Conservation (phyloP, 2,329 filamentous ascomycete genomes). For the Neonectria neomacrospora region DNA sequence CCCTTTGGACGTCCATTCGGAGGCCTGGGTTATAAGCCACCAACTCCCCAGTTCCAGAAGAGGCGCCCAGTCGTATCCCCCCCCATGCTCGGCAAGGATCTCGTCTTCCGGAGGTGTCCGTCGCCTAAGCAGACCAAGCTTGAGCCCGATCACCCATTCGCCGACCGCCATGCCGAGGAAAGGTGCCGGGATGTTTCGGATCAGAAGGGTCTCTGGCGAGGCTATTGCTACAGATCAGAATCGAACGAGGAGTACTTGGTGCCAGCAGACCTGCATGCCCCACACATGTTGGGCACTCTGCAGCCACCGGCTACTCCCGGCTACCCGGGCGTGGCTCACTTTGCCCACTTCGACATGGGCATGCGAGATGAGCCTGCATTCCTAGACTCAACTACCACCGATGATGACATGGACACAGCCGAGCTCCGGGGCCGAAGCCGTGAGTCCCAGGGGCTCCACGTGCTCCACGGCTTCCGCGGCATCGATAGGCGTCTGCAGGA, state of each 20-base stretch:
- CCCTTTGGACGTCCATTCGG: constrained; percentile 59
- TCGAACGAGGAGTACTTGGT: constrained; percentile 53
- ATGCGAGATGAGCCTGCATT: constrained; percentile 53
- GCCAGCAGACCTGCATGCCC: constrained; percentile 57
- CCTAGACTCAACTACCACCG: constrained; percentile 40
- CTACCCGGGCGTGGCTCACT: constrained; percentile 47
- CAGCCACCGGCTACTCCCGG: constrained; percentile 53
- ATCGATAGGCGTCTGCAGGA: constrained; percentile 62
- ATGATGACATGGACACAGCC: constrained; percentile 30
- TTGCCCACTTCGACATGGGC: constrained; percentile 25
- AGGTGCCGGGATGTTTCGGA: constrained; percentile 65
- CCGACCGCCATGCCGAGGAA: constrained; percentile 59
- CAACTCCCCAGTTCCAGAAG: constrained; percentile 52
- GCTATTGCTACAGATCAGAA: constrained; percentile 68
- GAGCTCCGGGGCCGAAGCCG: constrained; percentile 45
- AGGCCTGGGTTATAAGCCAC: constrained; percentile 50
- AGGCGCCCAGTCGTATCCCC: constrained; percentile 71
- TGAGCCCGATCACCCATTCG: constrained; percentile 77
- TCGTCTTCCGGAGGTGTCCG: constrained; percentile 81
- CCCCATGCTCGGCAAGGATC: constrained; percentile 87
- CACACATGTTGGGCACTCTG: constrained; percentile 63
- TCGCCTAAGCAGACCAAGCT: constrained; percentile 88
- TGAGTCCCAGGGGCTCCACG: constrained; percentile 58
- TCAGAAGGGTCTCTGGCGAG: constrained; percentile 78
- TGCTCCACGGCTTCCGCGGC: constrained; percentile 62